Evolutionary conservation across 2,329 filamentous ascomycete genomes (phyloP).

Genomic region (Westerdykella sp.): DNA sequence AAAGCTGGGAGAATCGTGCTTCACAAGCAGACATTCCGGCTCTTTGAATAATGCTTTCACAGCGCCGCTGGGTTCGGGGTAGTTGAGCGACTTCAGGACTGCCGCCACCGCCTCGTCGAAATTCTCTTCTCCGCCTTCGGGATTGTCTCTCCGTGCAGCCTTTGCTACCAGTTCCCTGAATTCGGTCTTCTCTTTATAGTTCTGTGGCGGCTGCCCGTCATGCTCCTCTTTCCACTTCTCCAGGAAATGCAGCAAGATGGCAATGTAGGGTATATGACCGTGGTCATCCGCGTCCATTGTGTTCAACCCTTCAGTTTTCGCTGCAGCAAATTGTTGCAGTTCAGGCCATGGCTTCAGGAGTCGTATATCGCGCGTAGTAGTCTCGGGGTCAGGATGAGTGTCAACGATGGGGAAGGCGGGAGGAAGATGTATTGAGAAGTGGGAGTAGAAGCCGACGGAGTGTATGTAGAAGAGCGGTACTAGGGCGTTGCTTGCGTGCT

Average conservation of each 20-base stretch:
- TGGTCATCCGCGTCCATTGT: conserved; percentile 71
- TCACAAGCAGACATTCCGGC: conserved; percentile 49
- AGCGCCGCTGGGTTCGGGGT: conserved; percentile 59
- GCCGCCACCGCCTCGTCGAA: conserved; percentile 87
- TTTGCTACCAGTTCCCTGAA: conserved; percentile 67
- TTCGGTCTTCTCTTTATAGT: conserved; percentile 77
- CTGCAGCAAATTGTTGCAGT: conserved; percentile 59
- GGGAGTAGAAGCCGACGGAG: conserved; percentile 86
- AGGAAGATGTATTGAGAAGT: conserved; percentile 73
- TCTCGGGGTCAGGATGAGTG: conserved; percentile 84
- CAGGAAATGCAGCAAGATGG: conserved; percentile 75
- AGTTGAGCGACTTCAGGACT: conserved; percentile 78
- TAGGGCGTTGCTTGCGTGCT: conserved; percentile 49
- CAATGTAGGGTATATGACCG: conserved; percentile 83
- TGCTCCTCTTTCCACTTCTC: conserved; percentile 71
- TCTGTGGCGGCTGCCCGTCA: conserved; percentile 60
- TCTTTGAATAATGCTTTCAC: conserved; percentile 76
- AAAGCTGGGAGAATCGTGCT: conserved; percentile 57
- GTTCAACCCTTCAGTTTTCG: conserved; percentile 64
- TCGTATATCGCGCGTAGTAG: conserved; percentile 70
- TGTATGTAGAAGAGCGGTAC: conserved; percentile 77
- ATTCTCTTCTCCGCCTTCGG: conserved; percentile 91
- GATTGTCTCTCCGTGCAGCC: conserved; percentile 62
- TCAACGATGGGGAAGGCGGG: conserved; percentile 87
- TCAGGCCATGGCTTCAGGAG: conserved; percentile 83